Evolutionary conservation across 106 monocot genomes (phyloP).

Genomic region (Narthecium ossifragum): DNA sequence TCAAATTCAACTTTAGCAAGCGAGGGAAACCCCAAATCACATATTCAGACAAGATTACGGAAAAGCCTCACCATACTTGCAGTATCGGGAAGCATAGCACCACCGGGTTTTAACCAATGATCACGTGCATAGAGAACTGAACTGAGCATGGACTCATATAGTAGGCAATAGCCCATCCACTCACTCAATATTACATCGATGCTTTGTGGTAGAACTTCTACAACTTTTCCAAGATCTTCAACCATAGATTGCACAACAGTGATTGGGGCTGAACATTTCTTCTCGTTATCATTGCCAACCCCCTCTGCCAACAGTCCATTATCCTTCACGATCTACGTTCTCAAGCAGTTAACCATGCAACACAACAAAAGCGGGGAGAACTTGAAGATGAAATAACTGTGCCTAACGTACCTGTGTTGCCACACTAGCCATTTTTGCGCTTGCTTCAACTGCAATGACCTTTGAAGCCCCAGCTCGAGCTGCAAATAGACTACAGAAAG

Average conservation of each 20-base stretch:
- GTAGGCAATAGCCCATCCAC: slow-evolving; percentile 99
- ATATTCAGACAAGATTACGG: neutral
- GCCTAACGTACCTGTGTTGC: slow-evolving; percentile 60
- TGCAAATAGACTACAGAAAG: slow-evolving; percentile 74
- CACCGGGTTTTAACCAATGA: slow-evolving; percentile 85
- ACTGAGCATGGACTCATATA: slow-evolving; percentile 89
- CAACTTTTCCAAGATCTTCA: slow-evolving; percentile 72
- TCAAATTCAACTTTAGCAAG: neutral
- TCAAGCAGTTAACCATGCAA: neutral
- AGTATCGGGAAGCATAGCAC: slow-evolving; percentile 91
- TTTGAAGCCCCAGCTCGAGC: slow-evolving; percentile 92
- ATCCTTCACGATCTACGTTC: slow-evolving; percentile 67
- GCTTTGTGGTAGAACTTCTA: slow-evolving; percentile 49
- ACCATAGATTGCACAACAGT: slow-evolving; percentile 78
- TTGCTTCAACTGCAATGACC: slow-evolving; percentile 95
- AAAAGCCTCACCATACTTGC: slow-evolving; percentile 67
- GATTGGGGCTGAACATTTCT: slow-evolving; percentile 31
- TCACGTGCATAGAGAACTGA: slow-evolving; percentile 96
- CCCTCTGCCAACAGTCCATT: slow-evolving; percentile 43
- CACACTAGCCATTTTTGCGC: slow-evolving; percentile 77
- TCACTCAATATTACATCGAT: slow-evolving; percentile 93
- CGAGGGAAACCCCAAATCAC: too few species aligned
- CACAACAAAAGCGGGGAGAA: neutral
- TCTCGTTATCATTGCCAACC: slow-evolving; percentile 14
- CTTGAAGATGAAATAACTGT: neutral